A percentile compares a stretch with the other conserved stretches of the same genome.
Evolutionary conservation across 306 rosid genomes (phyloP).

Genomic region (Cyamopsis tetragonoloba): DNA sequence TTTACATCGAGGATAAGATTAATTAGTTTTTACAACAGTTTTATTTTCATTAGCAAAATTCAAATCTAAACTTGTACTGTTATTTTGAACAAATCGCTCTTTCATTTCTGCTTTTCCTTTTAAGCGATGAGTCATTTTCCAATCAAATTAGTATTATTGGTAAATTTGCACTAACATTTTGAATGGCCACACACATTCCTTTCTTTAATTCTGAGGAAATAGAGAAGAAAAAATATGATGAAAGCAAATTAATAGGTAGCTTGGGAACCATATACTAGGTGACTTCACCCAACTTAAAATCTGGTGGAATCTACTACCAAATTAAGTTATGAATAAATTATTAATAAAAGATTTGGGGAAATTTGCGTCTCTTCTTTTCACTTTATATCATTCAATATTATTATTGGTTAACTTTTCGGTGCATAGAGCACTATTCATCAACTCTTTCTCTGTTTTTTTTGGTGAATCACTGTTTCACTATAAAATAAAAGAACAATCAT

Average conservation of each 20-base stretch:
- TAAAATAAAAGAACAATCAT: too few species aligned
- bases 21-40: too few species aligned
- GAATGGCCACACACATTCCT: neutral
- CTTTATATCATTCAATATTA: too few species aligned
- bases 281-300: neutral
- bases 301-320: constrained; percentile 14
- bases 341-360: too few species aligned
- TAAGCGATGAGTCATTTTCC: constrained; percentile 2
- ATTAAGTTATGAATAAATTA: too few species aligned
- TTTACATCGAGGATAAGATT: too few species aligned
- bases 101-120: neutral
- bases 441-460: too few species aligned
- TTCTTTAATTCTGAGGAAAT: constrained; percentile 3
- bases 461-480: too few species aligned
- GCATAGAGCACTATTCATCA: neutral
- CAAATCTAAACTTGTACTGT: too few species aligned
- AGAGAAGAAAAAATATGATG: neutral
- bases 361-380: too few species aligned
- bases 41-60: too few species aligned
- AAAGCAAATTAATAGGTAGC: neutral
- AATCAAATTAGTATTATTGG: neutral
- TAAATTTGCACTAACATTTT: constrained; percentile 15
- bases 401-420: neutral
- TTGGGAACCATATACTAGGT: neutral
- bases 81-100: too few species aligned